phyloP scores from a whole-genome alignment of 2,329 filamentous ascomycete species.

The Samsoniella hepiali region DNA sequence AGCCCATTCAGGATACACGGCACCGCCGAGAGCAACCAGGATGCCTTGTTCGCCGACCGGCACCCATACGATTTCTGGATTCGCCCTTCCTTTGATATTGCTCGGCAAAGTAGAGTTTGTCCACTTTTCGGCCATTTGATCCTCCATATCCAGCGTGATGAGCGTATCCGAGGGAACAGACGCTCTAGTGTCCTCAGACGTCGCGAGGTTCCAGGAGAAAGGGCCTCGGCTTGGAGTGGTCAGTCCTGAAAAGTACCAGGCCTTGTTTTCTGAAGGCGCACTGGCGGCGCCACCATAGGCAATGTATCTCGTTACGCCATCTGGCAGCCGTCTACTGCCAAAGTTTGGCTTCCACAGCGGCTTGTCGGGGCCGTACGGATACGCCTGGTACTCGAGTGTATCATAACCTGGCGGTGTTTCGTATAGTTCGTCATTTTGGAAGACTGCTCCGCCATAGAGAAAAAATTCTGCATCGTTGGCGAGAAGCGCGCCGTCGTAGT shows the following conservation, averaged over 20 bases:
- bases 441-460: constrained; percentile 58
- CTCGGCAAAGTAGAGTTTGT: constrained; percentile 52
- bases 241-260: constrained; percentile 68
- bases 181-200: constrained; percentile 37
- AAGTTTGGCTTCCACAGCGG: constrained; percentile 44
- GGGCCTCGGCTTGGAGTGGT: constrained; percentile 47
- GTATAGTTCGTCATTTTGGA: constrained; percentile 34
- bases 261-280: constrained; percentile 66
- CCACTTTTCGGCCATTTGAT: constrained; percentile 51
- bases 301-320: constrained; percentile 56
- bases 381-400: constrained; percentile 50
- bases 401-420: constrained; percentile 40
- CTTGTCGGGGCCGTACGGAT: constrained; percentile 48
- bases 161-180: constrained; percentile 52
- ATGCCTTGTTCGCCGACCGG: constrained; percentile 75
- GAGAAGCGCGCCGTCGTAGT: constrained; percentile 61
- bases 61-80: constrained; percentile 68
- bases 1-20: constrained; percentile 56
- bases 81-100: constrained; percentile 53
- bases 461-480: constrained; percentile 62
- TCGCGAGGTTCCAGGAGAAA: constrained; percentile 38
- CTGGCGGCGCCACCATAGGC: constrained; percentile 62
- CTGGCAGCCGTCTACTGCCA: constrained; percentile 37
- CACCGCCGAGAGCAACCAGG: constrained; percentile 73
- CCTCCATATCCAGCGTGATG: constrained; percentile 58